Evolutionary conservation across 1,284 basidiomycete genomes (phyloP), one percentile per base, ranked within the genome.

Genomic region (Ganoderma multipileum): DNA sequence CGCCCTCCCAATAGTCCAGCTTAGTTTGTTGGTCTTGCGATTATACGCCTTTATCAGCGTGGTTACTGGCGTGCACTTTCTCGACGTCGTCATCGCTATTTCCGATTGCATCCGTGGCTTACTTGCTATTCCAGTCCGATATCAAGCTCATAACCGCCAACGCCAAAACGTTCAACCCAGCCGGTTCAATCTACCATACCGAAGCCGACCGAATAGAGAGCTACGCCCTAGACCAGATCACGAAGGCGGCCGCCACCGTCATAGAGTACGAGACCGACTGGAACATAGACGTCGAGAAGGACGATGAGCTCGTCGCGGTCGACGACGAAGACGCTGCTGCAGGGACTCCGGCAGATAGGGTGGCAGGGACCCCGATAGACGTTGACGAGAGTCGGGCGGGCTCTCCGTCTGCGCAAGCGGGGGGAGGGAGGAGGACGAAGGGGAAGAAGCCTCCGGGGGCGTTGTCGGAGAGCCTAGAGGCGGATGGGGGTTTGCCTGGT

Each of bases 221-320:
- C 0, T 94, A 86, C 85, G 91, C 86, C 2, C 80, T 92, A 26
- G 91, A 93, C 14, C 90, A 92, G 71, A 92, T 94, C 73, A 76
- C 84, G 57, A 91, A 89, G 71, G 90, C 89, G 0, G 83, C 91
- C 1, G 81, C 86, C 0, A 91, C 87, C 20, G 91, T 94, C 55
- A 91, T 93, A 70, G 91, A 93, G 67, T 91, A 90, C 76, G 92
- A 93, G 79, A 88, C 90, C 0, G 90, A 94, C 76, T 94, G 92
- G 92, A 93, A 92, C 72, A 90, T 93, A 66, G 91, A 93, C 67
- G 82, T 91, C n/a, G 91, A 92, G 73, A 86, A 84, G 54, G 91
- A 93, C 59, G 91, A 90, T 30, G 86, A 88, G 20, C 80, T 82
- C 11, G 80, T 84, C n/a, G 84, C 86, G 30, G 82, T 85, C 0